Conservation (phyloP, 2,329 filamentous ascomycete genomes). For the Stachybotrys chartarum region DNA sequence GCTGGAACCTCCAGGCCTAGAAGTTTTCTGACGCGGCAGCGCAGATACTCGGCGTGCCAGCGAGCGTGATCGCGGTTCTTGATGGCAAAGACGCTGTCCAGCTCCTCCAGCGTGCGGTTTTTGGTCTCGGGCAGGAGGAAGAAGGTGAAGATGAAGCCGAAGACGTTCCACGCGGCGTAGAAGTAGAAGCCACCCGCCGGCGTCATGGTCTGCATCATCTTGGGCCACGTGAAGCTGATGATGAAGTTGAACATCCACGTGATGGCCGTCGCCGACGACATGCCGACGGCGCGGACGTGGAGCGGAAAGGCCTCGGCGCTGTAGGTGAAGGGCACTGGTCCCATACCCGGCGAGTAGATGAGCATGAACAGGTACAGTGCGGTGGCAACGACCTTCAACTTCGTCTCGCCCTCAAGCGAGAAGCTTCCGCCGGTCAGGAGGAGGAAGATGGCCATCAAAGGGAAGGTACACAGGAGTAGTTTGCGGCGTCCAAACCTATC, state of each 20-base stretch:
- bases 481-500: conserved; percentile 48
- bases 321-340: conserved; percentile 28
- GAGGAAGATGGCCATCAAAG: conserved; percentile 19
- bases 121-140: conserved; percentile 44
- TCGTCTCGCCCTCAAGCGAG: conserved; percentile 9
- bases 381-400: conserved; percentile 19
- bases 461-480: conserved; percentile 27
- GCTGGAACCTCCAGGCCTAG: too few species aligned
- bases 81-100: conserved; percentile 40
- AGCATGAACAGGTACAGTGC: conserved; percentile 28
- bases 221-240: conserved; percentile 23
- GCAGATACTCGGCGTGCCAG: conserved; percentile 23
- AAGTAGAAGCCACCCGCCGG: conserved; percentile 27
- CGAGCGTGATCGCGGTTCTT: conserved; percentile 29
- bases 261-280: conserved; percentile 28
- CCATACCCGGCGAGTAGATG: conserved; percentile 27
- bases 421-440: conserved; percentile 22
- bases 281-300: conserved; percentile 26
- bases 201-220: conserved; percentile 18
- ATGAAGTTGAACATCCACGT: conserved; percentile 26
- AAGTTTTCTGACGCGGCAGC: background rate
- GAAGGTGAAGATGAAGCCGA: conserved; percentile 40
- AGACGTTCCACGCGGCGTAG: conserved; percentile 38
- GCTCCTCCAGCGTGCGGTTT: conserved; percentile 40
- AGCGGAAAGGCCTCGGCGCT: conserved; percentile 29